Base-by-base conservation (phyloP, 2,329 filamentous ascomycete species). In the Stachybotrys chartarum region DNA sequence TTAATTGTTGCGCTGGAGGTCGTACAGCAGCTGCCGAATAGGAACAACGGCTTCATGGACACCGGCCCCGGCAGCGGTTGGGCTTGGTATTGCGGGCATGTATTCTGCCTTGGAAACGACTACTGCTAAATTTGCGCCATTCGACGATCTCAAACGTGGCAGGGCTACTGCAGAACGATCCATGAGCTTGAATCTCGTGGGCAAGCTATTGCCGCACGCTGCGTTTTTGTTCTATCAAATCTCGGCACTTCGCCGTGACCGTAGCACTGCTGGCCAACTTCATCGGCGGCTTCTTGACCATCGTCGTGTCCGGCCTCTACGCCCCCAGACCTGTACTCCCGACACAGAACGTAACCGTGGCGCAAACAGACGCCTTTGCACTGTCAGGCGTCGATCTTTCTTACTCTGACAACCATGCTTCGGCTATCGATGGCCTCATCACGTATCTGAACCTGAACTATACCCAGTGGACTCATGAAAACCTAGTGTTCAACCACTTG, bases 401-500 rank as follows among this genome's bases (percentile, higher is more conserved):
- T 2, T 55, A 62, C 35, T 54, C 57, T n/a, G 63, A 62, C 45
- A 58, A 63, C 12, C 58, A 61, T 17, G 65, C 62, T 6, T 55
- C 60, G 8, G 60, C 63, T 8, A 58, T 68, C n/a, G 60, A 61
- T 11, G 61, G 61, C 17, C 39, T 69, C 4, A 61, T 69, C 6
- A 58, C 66, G 12, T 63, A 65, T 17, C 49, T 63, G 3, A 62
- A 66, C 48, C 45, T 70, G n/a, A 59, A 65, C 5, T 64, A 68
- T 42, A 66, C 68, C 0, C 56, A 64, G 46, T 69, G 68, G 67
- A 68, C 66, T 3, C 66, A 66, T 39, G 57, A 63, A 16, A 63
- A 67, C 14, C 59, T 70, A 2, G 66, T 60, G 3, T 63, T 69
- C 53, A 62, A 62, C 46, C 48, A 57, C 8, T 60, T 60, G 30